These are phyloP conservation scores for Pseudonitzschia pungens DNA, from an alignment of 108 stramenopile species.

Conservation along the genomic window DNA sequence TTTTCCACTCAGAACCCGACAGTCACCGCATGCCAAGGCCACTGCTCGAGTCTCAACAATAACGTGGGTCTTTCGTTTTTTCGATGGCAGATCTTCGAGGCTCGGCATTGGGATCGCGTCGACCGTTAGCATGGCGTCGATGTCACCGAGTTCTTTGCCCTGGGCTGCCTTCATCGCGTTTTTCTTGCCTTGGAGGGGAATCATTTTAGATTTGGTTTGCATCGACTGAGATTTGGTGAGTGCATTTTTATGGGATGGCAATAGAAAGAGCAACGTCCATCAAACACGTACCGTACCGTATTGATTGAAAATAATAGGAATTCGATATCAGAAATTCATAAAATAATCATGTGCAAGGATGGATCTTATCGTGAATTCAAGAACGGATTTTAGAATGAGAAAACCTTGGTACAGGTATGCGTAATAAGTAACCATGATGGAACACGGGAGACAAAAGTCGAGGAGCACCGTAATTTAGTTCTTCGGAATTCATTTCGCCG, in stretches of 20 bases:
- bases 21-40: conserved; percentile 64
- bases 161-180: conserved; percentile 53
- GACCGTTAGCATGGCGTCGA: conserved; percentile 53
- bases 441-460: no score
- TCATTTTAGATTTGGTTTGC: background rate
- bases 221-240: background rate
- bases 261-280: no score
- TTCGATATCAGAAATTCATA: no score
- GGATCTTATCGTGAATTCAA: no score
- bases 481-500: no score
- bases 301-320: no score
- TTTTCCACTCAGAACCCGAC: conserved; percentile 52
- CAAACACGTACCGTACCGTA: no score
- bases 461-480: no score
- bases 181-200: background rate
- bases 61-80: conserved; percentile 40
- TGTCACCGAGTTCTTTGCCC: conserved; percentile 53
- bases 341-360: no score
- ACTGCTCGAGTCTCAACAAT: conserved; percentile 49
- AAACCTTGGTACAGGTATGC: no score
- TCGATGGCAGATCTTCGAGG: conserved; percentile 20
- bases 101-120: conserved; percentile 38
- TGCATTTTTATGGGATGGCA: background rate
- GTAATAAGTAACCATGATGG: no score
- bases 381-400: no score